Base-by-base conservation (phyloP, 352 stramenopile genomes). In the Globisporangium cederbergense region DNA sequence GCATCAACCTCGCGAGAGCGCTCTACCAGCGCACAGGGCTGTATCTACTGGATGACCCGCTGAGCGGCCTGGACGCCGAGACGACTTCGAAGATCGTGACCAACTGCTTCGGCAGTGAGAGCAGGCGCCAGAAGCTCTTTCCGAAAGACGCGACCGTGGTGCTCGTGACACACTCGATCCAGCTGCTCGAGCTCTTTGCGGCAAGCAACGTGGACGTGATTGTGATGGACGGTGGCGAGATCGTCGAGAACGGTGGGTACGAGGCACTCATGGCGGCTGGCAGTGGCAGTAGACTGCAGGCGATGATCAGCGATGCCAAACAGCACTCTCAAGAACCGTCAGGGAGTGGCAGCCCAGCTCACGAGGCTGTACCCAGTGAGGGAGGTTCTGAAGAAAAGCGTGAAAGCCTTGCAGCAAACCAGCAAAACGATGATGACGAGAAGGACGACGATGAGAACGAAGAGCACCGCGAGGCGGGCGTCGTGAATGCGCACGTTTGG, bases 1-100 rank as follows among this genome's bases (percentile, higher is more conserved):
- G 90, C 60, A 82, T 97, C 53, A 91, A 82, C n/a, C 75, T 97
- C 2, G 91, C 90, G 9, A 86, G 90, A 7, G 87, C 85, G 25
- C 63, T 96, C 20, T 97, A 96, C 42, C 77, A 90, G 47, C 69
- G 68, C 61, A 67, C 79, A 20, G 59, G 45, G 9, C 60, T 97
- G 13, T 95, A 95, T 38, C 62, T 97, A n/a, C 60, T 97, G n/a
- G 89, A 97, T 56, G 91, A 97, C 57, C 86, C 88, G 2, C 73
- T 97, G 9, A 95, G 82, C 25, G 86, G 85, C 1, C 67, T 97
- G 5, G 91, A 97, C 54, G 60, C 69, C 2, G 76, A 66, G 13
- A 95, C 86, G 14, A 78, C 83, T 2, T 67, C 70, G 0, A 69
- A 74, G 46, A 73, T 93, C 8, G 52, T 95, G 2, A 62, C 38